A percentile compares a stretch with the other conserved stretches of the same genome.
phyloP scores from a whole-genome alignment of 2,329 filamentous ascomycete genomes.

The Nemania abortiva region DNA sequence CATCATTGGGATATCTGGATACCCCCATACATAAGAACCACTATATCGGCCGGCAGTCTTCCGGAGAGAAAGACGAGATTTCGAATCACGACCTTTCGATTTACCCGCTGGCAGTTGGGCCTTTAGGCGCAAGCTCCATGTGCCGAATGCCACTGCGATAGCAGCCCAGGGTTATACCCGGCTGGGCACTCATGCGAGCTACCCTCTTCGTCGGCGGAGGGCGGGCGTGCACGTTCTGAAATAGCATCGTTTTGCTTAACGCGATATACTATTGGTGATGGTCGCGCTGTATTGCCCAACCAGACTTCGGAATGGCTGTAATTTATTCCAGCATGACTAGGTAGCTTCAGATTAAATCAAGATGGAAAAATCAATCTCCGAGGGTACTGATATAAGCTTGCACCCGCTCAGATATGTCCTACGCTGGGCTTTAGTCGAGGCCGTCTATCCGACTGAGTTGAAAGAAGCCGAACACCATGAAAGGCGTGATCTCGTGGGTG shows the following conservation, averaged over 20 bases:
- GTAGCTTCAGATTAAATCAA: slow-evolving; percentile 5
- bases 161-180: slow-evolving; percentile 24
- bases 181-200: slow-evolving; percentile 32
- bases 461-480: slow-evolving; percentile 26
- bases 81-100: slow-evolving; percentile 9
- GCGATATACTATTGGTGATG: not conserved
- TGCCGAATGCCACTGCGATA: slow-evolving; percentile 31
- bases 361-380: slow-evolving; percentile 20
- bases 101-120: slow-evolving; percentile 22
- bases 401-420: not conserved
- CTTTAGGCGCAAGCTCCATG: slow-evolving; percentile 11
- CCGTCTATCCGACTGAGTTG: slow-evolving; percentile 5
- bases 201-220: slow-evolving; percentile 1
- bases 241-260: not conserved
- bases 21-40: not conserved
- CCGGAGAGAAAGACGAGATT: not conserved
- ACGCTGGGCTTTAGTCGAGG: not conserved
- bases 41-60: slow-evolving; percentile 8
- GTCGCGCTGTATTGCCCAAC: not conserved
- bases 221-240: slow-evolving; percentile 25
- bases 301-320: slow-evolving; percentile 1
- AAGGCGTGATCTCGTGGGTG: slow-evolving; percentile 13
- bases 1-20: not conserved
- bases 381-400: slow-evolving; percentile 26
- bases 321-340: slow-evolving; percentile 5